phyloP scores from a whole-genome alignment of 2,329 filamentous ascomycete genomes.

The Hortaea sp. region DNA sequence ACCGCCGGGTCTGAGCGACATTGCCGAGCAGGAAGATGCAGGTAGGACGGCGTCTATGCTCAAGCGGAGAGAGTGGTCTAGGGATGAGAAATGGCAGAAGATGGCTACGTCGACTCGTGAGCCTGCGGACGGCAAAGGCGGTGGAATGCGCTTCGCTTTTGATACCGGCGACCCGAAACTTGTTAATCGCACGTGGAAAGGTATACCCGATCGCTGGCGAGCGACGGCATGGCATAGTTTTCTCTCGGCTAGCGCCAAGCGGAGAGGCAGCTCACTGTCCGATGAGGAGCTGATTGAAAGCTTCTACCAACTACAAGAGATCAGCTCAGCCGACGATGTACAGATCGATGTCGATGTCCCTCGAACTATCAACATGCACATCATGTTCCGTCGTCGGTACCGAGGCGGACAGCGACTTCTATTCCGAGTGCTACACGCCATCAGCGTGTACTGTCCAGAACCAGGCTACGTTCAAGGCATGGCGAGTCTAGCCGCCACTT shows the following conservation, averaged over 20 bases:
- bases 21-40: conserved; percentile 37
- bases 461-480: conserved; percentile 97
- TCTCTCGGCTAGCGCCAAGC: conserved; percentile 64
- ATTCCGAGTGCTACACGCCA: conserved; percentile 83
- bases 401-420: conserved; percentile 83
- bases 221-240: conserved; percentile 93
- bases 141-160: conserved; percentile 64
- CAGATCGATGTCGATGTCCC: conserved; percentile 98
- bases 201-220: conserved; percentile 93
- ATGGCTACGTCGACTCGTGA: conserved; percentile 42
- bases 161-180: conserved; percentile 69
- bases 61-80: conserved; percentile 49
- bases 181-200: conserved; percentile 90
- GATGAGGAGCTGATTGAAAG: conserved; percentile 62
- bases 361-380: conserved; percentile 84
- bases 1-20: conserved; percentile 41
- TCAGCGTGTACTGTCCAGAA: conserved; percentile 82
- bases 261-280: conserved; percentile 46
- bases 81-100: conserved; percentile 58
- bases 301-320: conserved; percentile 63
- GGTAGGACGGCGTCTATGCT: conserved; percentile 38
- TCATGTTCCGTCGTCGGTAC: conserved; percentile 93
- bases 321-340: conserved; percentile 76
- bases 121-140: conserved; percentile 34
- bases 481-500: conserved; percentile 82